Conservation (phyloP, 1,284 basidiomycete species). For the Veloboletus limbatus region DNA sequence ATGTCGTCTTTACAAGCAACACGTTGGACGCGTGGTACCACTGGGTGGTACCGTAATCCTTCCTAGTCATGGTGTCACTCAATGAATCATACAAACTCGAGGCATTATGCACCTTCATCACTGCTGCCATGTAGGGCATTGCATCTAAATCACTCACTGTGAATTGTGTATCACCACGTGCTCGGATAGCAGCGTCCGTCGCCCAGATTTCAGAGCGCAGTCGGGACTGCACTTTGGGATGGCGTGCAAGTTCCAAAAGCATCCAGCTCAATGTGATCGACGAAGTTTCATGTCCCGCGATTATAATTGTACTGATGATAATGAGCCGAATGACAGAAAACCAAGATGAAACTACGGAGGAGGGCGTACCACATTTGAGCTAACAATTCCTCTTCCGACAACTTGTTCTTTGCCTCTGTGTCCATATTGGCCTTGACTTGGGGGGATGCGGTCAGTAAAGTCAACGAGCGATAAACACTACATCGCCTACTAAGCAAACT, state of each 20-base stretch:
- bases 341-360: too few relatives aligned
- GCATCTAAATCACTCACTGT: constrained; percentile 30
- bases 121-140: constrained; percentile 52
- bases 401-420: too few relatives aligned
- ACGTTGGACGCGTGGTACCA: constrained; percentile 34
- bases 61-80: constrained; percentile 27
- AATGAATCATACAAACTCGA: too few relatives aligned
- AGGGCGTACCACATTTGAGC: too few relatives aligned
- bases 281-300: constrained; percentile 55
- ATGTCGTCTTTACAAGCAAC: constrained; percentile 38
- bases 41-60: constrained; percentile 38
- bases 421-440: too few relatives aligned
- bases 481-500: constrained; percentile 39
- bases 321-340: not conserved
- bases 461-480: not conserved
- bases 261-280: constrained; percentile 43
- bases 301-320: constrained; percentile 35
- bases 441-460: too few relatives aligned
- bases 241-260: constrained; percentile 41
- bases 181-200: constrained; percentile 36
- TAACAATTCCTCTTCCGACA: too few relatives aligned
- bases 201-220: constrained; percentile 41
- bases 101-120: too few relatives aligned
- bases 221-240: too few relatives aligned
- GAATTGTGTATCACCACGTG: constrained; percentile 41